Conservation (phyloP, 257 asterid genomes). For the Linderniella brevidens region DNA sequence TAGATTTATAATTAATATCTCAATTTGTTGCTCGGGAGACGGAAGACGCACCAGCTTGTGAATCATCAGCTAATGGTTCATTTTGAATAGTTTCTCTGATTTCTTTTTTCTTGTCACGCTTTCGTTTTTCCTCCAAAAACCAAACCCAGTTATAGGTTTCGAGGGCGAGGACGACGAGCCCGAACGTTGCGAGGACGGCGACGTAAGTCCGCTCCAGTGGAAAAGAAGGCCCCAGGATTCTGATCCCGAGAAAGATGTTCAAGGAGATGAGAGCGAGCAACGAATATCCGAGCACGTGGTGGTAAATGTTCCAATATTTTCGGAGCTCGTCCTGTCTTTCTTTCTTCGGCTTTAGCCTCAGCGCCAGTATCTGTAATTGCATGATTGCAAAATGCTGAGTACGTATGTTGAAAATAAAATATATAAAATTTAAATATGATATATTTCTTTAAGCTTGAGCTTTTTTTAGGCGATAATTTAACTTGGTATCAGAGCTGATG, state of each 20-base stretch:
- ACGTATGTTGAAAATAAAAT: no score
- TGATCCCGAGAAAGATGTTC: conserved; percentile 35
- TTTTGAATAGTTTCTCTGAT: no score
- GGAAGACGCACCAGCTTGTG: no score
- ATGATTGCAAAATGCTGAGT: no score
- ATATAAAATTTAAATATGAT: background rate
- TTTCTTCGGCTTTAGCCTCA: conserved; percentile 20
- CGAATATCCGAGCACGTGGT: conserved; percentile 34
- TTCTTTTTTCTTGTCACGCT: background rate
- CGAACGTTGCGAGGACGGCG: conserved; percentile 21
- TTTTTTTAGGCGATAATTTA: no score
- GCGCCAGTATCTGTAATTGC: conserved; percentile 26
- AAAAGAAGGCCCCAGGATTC: conserved; percentile 14
- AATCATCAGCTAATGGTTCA: no score
- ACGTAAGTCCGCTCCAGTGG: conserved; percentile 27
- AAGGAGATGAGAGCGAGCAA: conserved; percentile 19
- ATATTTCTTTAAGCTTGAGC: no score
- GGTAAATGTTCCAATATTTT: conserved; percentile 44
- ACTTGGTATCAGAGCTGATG: no score
- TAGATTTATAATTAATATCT: no score
- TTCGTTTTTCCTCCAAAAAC: background rate
- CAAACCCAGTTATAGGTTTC: conserved; percentile 26
- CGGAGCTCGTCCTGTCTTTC: conserved; percentile 9
- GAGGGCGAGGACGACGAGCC: conserved; percentile 12
- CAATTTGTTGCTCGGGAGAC: no score